These are phyloP conservation scores for Candida sp. DNA, from an alignment of 1,139 yeast species.

Conservation along the genomic window DNA sequence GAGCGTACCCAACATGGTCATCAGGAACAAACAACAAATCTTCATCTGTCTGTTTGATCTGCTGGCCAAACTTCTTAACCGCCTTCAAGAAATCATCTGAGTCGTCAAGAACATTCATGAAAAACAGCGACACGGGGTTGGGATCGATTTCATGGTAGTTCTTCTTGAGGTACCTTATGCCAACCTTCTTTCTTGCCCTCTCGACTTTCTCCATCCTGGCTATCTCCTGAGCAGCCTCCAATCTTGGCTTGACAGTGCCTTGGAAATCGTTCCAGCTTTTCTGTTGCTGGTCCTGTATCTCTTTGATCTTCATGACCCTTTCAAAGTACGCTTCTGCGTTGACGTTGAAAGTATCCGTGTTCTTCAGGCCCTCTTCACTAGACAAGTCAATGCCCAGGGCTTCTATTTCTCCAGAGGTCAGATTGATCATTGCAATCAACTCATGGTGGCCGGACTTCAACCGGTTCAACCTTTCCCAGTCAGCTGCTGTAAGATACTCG, in stretches of 20 bases:
- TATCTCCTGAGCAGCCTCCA: conserved; percentile 4
- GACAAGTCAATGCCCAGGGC: no score
- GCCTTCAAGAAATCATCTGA: conserved; percentile 16
- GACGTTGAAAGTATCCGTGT: not conserved
- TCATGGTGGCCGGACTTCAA: no score
- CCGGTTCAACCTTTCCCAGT: no score
- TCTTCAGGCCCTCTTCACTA: not conserved
- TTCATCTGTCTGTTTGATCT: not conserved
- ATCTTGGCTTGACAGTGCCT: conserved; percentile 2
- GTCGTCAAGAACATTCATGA: conserved; percentile 17
- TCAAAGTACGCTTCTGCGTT: not conserved
- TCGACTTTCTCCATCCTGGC: conserved; percentile 2
- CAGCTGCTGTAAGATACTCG: no score
- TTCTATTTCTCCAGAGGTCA: no score
- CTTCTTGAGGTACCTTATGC: conserved; percentile 10
- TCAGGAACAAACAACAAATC: conserved; percentile 2
- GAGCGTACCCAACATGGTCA: not conserved
- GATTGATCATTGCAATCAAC: no score
- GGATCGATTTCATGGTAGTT: conserved; percentile 18
- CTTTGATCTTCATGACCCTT: not conserved
- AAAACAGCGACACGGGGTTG: conserved; percentile 19
- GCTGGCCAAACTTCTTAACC: conserved; percentile 25
- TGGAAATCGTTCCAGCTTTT: not conserved
- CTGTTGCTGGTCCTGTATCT: no score
- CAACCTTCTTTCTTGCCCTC: conserved; percentile 6